Evolutionary conservation across 129 eudicot genomes (phyloP), one percentile per base, ranked within the genome.

Genomic region (Rutidosis leptorrhynchoides): DNA sequence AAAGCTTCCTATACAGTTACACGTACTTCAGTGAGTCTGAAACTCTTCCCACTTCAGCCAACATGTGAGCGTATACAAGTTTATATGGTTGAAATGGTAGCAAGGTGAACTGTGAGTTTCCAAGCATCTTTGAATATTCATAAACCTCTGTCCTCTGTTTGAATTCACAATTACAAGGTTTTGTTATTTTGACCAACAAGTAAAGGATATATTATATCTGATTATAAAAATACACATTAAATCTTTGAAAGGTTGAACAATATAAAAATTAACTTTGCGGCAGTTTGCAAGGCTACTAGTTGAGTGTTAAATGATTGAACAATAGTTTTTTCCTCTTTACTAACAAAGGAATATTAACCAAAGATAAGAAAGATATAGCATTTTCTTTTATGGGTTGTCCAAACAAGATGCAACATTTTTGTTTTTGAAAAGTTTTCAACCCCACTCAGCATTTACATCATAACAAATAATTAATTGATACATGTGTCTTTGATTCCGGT

Each of bases 21-120:
- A 35, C 84, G 1, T 86, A 89, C 99, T 86, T 93, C 32, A 86
- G 57, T 7, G 99, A 78, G 70, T 93, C 99, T 11, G 96, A 86
- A 43, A 86, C 54, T 77, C 88, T 89, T 65, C 96, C 99, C 66
- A 93, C 96, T 84, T 93, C 96, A 56, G 96, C 93, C 82, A 93
- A 76, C 99, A 93, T 93, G 82, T 86, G 80, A 22, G 96, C 99
- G 40, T 93, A 93, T 49, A 89, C 43, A 67, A 88, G 85, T 62
- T 93, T 93, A 74, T 93, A 93, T 9, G 96, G 96, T 72, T 93
- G 96, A 84, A 93, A 87, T 2, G 96, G 85, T 64, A 84, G 83
- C 72, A 89, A 76, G 49, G 87, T 76, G 78, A 84, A 93, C 85
- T 93, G 96, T 32, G 99, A 82, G 72, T 93, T 93, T 45, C 96